A percentile compares a stretch with the other conserved stretches of the same genome.
Evolutionary conservation across 2,329 filamentous ascomycete species (phyloP).

Genomic region (Pestalotiopsis sp.): DNA sequence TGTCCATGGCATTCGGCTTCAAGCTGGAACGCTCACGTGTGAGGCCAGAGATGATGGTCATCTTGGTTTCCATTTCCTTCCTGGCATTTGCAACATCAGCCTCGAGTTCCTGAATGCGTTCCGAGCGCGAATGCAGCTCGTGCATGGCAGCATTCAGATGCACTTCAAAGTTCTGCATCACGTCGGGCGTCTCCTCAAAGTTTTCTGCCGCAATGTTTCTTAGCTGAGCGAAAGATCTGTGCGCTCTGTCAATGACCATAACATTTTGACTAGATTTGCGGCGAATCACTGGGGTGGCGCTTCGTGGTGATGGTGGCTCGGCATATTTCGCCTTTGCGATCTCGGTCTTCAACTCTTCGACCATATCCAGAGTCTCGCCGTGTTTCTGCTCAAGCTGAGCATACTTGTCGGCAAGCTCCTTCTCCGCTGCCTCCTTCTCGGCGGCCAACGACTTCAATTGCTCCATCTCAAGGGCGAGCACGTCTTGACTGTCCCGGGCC

Average conservation of each 20-base stretch:
- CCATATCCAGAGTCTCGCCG: conserved; percentile 77
- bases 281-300: conserved; percentile 78
- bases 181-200: conserved; percentile 79
- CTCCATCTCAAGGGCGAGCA: conserved; percentile 67
- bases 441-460: conserved; percentile 69
- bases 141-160: conserved; percentile 92
- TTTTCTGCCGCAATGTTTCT: conserved; percentile 87
- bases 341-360: conserved; percentile 90
- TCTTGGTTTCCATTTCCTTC: conserved; percentile 97
- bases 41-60: conserved; percentile 91
- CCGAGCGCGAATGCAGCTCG: conserved; percentile 83
- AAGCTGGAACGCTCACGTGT: conserved; percentile 91
- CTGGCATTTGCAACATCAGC: conserved; percentile 79
- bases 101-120: conserved; percentile 89
- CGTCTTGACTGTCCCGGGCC: conserved; percentile 39
- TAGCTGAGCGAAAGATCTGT: conserved; percentile 86
- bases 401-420: conserved; percentile 75
- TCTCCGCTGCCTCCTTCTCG: conserved; percentile 78
- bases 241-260: conserved; percentile 85
- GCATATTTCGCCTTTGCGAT: conserved; percentile 73
- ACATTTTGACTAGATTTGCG: conserved; percentile 92
- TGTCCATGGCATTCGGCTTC: conserved; percentile 82
- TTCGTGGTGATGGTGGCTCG: conserved; percentile 62
- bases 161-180: conserved; percentile 89
- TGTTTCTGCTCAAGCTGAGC: conserved; percentile 83